Conservation (phyloP, 176 grass and related monocot genomes). For the Guadua angustifolia region DNA sequence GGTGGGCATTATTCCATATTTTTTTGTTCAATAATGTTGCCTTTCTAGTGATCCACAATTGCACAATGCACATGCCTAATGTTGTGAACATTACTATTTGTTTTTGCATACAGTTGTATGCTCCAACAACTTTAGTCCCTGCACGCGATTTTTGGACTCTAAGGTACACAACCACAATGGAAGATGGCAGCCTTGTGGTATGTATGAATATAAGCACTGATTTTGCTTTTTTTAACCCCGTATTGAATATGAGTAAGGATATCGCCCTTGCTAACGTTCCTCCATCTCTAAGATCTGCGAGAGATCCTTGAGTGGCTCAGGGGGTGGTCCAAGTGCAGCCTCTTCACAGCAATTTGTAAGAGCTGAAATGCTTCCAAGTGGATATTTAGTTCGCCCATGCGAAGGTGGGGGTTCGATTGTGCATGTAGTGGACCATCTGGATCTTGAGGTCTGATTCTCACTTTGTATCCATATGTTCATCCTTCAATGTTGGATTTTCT, state of each 20-base stretch:
- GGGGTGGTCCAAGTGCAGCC: conserved; percentile 75
- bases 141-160: conserved; percentile 98
- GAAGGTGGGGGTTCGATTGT: conserved; percentile 93
- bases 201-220: conserved; percentile 36
- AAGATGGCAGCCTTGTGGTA: conserved; percentile 99
- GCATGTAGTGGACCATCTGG: conserved; percentile 95
- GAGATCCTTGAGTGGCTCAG: conserved; percentile 91
- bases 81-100: background rate
- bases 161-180: conserved; percentile 80
- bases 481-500: conserved; percentile 17
- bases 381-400: conserved; percentile 87
- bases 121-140: conserved; percentile 95
- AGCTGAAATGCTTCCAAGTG: conserved; percentile 97
- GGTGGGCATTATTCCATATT: conserved; percentile 44
- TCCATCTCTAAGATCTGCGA: conserved; percentile 78
- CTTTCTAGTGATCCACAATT: background rate
- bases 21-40: conserved; percentile 5
- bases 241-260: background rate
- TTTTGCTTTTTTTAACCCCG: conserved; percentile 3
- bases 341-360: conserved; percentile 88
- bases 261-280: conserved; percentile 12
- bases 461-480: background rate
- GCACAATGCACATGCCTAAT: background rate
- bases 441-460: conserved; percentile 66
- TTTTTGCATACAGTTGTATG: conserved; percentile 70